Evolutionary conservation across 2,329 filamentous ascomycete species (phyloP), one percentile per base, ranked within the genome.

Genomic region (Xylariaceae sp.): DNA sequence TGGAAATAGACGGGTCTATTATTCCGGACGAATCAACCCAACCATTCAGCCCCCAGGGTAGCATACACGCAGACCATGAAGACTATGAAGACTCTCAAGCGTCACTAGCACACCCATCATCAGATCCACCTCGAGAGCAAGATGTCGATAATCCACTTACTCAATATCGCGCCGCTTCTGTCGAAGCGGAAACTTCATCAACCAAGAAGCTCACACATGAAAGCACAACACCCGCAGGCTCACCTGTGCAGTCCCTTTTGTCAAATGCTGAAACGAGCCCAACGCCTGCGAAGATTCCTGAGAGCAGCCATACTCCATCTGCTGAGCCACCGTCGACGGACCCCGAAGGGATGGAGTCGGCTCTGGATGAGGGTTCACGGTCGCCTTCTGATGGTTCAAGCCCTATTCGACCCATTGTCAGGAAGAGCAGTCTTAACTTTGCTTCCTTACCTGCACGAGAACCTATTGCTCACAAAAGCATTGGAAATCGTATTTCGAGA

Each of bases 381-480:
- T 87, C 85, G 2, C 80, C 81, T 15, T 88, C 86, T 2, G 86
- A 89, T 45, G 79, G 76, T 0, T 89, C 88, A 0, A 92, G 87
- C 62, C 88, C 88, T 0, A 83, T 88, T 46, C 80, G 89, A 61
- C 87, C 87, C 1, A 77, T 89, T 29, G 81, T 95, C 61, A 86
- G 92, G 56, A 97, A 97, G 77, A 96, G 92, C 72, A 97, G 92
- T 68, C 79, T 99, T 56, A 95, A 88, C 55, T 97, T 99, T 72
- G 90, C 94, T 36, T 90, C 94, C 16, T 77, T 99, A 12, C 94
- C 94, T 29, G 92, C 92, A 2, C 83, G 94, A 57, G 92, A 97
- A 66, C 92, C 92, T 34, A 76, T 97, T 49, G 84, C 85, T 30
- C 95, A 95, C 69, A 92, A 92, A 73, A 95, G 88, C 68, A 83